Base-by-base conservation (phyloP, 108 stramenopile species). In the Conticribra guillardii region DNA sequence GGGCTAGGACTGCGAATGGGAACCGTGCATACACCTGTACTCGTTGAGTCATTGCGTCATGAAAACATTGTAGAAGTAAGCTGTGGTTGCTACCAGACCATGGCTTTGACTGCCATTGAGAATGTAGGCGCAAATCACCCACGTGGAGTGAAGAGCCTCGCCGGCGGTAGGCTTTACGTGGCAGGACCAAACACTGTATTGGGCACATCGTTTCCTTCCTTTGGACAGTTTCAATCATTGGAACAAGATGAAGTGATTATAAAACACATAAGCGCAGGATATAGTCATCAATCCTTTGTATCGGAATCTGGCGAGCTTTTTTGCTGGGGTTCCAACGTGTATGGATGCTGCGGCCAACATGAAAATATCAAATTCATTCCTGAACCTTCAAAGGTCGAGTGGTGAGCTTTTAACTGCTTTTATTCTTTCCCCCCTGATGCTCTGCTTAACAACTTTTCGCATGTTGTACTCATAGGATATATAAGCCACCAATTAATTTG, bases 321-420 rank as follows among this genome's bases (percentile, higher is more conserved):
- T 60, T 69, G 63, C 41, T 89, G 88, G 88, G 88, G 88, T 24
- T 64, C 34, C 29, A 89, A 87, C 73, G 15, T 60, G 19, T 52
- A 67, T 54, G 88, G 85, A n/a, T 87, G 86, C 76, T 83, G 85
- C 44, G 88, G 83, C 24, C 83, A 80, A 68, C 45, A 73, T 17
- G 41, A 48, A 34, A 27, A 60, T 22, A 15, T 50, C 29, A 44
- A 47, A 31, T 84, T 84, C 46, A 48, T 85, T 16, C 26, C 46
- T 21, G 28, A 46, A 21, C 88, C 88, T 15, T 4, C 72, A 2
- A 51, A 33, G 14, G 81, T 82, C 21, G 31, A 58, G 8, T 32
- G 29, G 56, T 58, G 56, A 58, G 56, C 18, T 18, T 15, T 29
- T 2, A 14, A 2, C 14, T 3, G 15, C 4, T 4, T 19, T 16